phyloP scores from a whole-genome alignment of 2,329 filamentous ascomycete species.

The Ustulina deusta region DNA sequence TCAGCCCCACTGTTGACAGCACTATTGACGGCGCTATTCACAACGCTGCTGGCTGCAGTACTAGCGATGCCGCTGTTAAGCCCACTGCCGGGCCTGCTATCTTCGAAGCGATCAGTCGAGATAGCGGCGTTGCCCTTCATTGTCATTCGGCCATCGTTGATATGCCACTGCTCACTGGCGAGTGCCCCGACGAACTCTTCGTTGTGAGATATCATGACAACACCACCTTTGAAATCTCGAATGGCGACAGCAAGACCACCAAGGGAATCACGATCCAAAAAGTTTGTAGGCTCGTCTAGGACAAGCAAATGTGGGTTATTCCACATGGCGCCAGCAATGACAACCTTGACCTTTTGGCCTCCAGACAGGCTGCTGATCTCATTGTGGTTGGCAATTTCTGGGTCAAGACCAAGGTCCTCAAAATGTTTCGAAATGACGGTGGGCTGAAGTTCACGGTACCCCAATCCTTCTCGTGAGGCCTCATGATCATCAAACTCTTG shows the following conservation, averaged over 20 bases:
- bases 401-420: constrained; percentile 94
- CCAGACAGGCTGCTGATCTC: constrained; percentile 96
- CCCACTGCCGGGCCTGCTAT: constrained; percentile 61
- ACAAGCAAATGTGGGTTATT: constrained; percentile 98
- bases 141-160: constrained; percentile 86
- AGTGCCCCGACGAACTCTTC: constrained; percentile 98
- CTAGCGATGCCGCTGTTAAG: constrained; percentile 68
- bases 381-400: constrained; percentile 98
- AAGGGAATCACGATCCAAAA: constrained; percentile 96
- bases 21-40: constrained; percentile 68
- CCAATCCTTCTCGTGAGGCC: constrained; percentile 96
- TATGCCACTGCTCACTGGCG: constrained; percentile 96
- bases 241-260: constrained; percentile 98
- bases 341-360: constrained; percentile 99
- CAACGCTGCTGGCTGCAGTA: constrained; percentile 60
- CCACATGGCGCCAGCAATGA: constrained; percentile 96
- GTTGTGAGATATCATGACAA: constrained; percentile 99
- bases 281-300: constrained; percentile 98
- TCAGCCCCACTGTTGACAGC: constrained; percentile 86
- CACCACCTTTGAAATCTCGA: constrained; percentile 96
- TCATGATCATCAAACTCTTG: constrained; percentile 99
- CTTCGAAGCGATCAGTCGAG: constrained; percentile 86
- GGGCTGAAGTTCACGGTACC: constrained; percentile 92
- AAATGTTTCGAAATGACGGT: constrained; percentile 98
- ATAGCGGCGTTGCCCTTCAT: constrained; percentile 83